These are phyloP conservation scores for Tricholoma flavovirens DNA, from an alignment of 768 basidiomycete species.

Conservation along the genomic window DNA sequence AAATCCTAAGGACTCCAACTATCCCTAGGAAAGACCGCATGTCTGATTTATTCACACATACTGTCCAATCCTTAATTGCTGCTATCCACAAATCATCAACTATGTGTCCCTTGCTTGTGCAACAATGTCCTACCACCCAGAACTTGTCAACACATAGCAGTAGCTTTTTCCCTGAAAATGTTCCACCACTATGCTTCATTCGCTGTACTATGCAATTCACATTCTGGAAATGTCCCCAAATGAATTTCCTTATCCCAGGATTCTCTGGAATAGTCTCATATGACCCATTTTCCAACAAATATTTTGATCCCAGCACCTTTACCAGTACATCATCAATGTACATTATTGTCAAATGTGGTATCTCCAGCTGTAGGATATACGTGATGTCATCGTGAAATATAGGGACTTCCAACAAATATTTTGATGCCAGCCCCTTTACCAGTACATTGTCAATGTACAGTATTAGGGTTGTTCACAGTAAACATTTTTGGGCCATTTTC, in stretches of 20 bases:
- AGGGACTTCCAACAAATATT: constrained; percentile 14
- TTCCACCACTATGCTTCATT: constrained; percentile 30
- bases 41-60: too few species aligned
- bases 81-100: constrained; percentile 17
- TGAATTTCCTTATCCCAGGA: too few species aligned
- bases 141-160: constrained; percentile 22
- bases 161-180: constrained; percentile 32
- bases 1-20: constrained; percentile 19
- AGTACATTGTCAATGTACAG: constrained; percentile 17
- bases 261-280: constrained; percentile 32
- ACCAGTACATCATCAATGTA: constrained; percentile 18
- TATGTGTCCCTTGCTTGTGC: constrained; percentile 21
- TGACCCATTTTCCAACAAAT: constrained; percentile 10
- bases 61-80: constrained; percentile 15
- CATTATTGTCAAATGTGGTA: constrained; percentile 5
- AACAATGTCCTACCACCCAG: constrained; percentile 26
- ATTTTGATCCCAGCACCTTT: constrained; percentile 12
- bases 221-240: constrained; percentile 25
- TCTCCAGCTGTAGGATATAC: constrained; percentile 13
- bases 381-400: constrained; percentile 24
- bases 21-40: constrained; percentile 22
- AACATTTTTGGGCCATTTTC: too few species aligned
- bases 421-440: constrained; percentile 12
- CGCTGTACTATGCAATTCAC: constrained; percentile 32
- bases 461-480: too few species aligned